phyloP scores from a whole-genome alignment of 2,329 filamentous ascomycete genomes.

The Alternaria sp. region DNA sequence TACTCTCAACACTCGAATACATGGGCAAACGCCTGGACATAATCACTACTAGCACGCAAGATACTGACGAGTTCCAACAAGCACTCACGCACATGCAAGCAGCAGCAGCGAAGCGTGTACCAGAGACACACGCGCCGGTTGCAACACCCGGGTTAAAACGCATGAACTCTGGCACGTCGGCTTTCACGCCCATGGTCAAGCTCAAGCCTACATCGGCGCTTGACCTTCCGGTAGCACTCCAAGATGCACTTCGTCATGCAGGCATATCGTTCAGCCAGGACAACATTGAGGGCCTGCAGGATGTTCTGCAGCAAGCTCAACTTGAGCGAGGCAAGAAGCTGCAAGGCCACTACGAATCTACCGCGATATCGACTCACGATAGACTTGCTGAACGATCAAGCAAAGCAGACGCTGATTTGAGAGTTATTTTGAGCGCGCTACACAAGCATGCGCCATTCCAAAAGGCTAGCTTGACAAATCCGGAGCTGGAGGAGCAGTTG shows the following conservation, averaged over 20 bases:
- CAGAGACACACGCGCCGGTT: slow-evolving; percentile 23
- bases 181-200: slow-evolving; percentile 42
- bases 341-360: slow-evolving; percentile 45
- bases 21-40: slow-evolving; percentile 50
- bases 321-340: slow-evolving; percentile 49
- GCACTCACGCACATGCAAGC: slow-evolving; percentile 42
- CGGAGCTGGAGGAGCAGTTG: slow-evolving; percentile 43
- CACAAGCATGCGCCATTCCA: slow-evolving; percentile 51
- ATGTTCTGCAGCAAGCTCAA: slow-evolving; percentile 40
- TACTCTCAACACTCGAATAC: slow-evolving; percentile 54
- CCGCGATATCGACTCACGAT: slow-evolving; percentile 45
- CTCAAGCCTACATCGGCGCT: slow-evolving; percentile 40
- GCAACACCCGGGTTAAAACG: slow-evolving; percentile 33
- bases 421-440: slow-evolving; percentile 50
- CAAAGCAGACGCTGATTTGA: slow-evolving; percentile 49
- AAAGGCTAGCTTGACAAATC: slow-evolving; percentile 36
- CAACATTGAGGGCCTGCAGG: slow-evolving; percentile 36
- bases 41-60: slow-evolving; percentile 34
- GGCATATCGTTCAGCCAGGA: slow-evolving; percentile 45
- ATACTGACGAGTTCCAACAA: slow-evolving; percentile 43
- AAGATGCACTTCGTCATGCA: slow-evolving; percentile 48
- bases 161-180: slow-evolving; percentile 37
- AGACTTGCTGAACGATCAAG: slow-evolving; percentile 48
- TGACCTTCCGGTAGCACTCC: slow-evolving; percentile 43
- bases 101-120: slow-evolving; percentile 39